phyloP scores from a whole-genome alignment of 2,329 filamentous ascomycete species.

The Curvularia sp. region DNA sequence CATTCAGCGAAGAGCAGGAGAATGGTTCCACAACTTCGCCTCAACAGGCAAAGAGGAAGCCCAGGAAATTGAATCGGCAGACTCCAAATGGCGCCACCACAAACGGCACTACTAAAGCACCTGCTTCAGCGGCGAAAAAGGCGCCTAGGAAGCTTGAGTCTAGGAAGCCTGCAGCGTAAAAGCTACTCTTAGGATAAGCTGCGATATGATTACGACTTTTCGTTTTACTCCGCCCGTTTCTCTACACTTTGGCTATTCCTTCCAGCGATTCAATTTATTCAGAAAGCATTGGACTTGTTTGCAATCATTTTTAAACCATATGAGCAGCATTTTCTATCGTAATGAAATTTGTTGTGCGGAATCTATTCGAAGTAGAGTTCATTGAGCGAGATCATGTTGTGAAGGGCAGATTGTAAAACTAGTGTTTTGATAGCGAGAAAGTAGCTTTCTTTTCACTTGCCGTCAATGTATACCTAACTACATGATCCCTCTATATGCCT shows the following conservation, averaged over 20 bases:
- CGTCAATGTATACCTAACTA: background rate
- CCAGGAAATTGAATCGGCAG: constrained; percentile 35
- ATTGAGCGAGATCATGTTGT: background rate
- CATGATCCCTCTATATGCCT: background rate
- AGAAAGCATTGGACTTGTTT: background rate
- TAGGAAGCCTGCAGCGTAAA: constrained; percentile 25
- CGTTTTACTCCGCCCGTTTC: background rate
- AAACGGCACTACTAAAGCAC: background rate
- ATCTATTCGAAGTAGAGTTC: no score
- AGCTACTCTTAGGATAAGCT: no score
- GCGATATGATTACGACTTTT: background rate
- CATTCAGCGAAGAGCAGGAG: constrained; percentile 25
- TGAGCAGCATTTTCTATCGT: background rate
- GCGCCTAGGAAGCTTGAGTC: constrained; percentile 37
- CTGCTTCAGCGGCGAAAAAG: constrained; percentile 20
- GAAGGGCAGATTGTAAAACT: background rate
- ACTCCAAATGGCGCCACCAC: constrained; percentile 13
- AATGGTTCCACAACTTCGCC: constrained; percentile 22
- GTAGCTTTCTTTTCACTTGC: background rate
- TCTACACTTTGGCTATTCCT: background rate
- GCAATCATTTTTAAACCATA: background rate
- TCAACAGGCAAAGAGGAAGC: constrained; percentile 29
- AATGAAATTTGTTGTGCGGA: no score
- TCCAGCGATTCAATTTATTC: background rate
- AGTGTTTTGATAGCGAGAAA: background rate